These are phyloP conservation scores for Metschnikowia kofuensis DNA, from an alignment of 805 yeast genomes.

Conservation along the genomic window DNA sequence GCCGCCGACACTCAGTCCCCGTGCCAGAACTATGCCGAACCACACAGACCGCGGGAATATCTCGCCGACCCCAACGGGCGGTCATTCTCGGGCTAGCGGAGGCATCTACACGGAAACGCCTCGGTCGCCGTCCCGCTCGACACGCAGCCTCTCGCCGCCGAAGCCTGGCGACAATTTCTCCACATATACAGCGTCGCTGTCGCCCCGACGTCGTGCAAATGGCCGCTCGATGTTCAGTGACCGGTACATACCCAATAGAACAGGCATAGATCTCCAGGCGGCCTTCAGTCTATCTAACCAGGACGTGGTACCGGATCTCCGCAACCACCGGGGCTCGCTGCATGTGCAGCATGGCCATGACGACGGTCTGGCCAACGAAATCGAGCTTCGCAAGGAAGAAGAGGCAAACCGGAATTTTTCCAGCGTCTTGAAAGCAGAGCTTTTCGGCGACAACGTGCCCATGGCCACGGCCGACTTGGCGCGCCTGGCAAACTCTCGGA, in stretches of 20 bases:
- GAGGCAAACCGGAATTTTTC: conserved; percentile 88
- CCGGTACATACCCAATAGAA: conserved; percentile 82
- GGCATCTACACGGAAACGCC: conserved; percentile 30
- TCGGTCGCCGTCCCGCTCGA: conserved; percentile 40
- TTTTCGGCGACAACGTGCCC: conserved; percentile 86
- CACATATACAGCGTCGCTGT: conserved; percentile 25
- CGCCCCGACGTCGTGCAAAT: conserved; percentile 50
- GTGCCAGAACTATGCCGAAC: conserved; percentile 1
- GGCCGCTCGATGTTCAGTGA: conserved; percentile 63
- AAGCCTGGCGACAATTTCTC: conserved; percentile 25
- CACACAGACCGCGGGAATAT: neutral
- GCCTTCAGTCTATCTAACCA: conserved; percentile 62
- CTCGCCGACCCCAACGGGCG: conserved; percentile 6
- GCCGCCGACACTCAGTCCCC: too few species aligned
- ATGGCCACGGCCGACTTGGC: conserved; percentile 38
- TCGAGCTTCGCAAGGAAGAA: conserved; percentile 65
- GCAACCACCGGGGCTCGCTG: conserved; percentile 16
- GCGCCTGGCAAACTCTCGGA: conserved; percentile 10
- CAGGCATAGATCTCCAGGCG: conserved; percentile 84
- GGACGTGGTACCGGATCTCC: conserved; percentile 37
- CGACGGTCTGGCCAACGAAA: conserved; percentile 48
- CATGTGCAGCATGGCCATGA: neutral
- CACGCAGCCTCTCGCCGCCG: conserved; percentile 38
- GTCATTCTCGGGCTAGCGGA: neutral
- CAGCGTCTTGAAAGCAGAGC: conserved; percentile 79